These are phyloP conservation scores for Carex parvula DNA, from an alignment of 176 grass and related monocot genomes.

Conservation along the genomic window DNA sequence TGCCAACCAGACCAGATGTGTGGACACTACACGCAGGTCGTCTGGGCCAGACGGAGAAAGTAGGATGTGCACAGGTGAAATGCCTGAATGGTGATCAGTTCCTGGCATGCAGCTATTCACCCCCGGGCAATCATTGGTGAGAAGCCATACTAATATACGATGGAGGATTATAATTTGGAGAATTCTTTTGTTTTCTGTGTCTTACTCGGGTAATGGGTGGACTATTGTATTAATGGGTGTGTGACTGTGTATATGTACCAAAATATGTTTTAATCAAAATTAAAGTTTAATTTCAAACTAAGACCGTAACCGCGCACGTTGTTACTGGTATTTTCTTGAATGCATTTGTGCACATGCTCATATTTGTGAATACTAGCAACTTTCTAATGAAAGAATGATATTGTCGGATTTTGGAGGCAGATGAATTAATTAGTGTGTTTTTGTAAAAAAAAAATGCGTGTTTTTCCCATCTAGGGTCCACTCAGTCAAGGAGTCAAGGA, in stretches of 20 bases:
- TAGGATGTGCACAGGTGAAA: slow-evolving; percentile 14
- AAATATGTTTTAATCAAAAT: background rate
- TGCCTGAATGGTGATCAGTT: slow-evolving; percentile 22
- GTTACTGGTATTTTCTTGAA: too few species aligned
- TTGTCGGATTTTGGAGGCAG: too few species aligned
- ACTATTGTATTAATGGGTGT: background rate
- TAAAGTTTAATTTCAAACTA: background rate
- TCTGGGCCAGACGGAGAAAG: slow-evolving; percentile 23
- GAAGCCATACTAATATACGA: slow-evolving; percentile 18
- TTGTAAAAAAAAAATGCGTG: too few species aligned
- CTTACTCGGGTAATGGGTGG: background rate
- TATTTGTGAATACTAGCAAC: too few species aligned
- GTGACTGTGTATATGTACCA: background rate
- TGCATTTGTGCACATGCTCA: too few species aligned
- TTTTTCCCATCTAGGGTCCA: too few species aligned
- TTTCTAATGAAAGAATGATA: too few species aligned
- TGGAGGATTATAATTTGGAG: background rate
- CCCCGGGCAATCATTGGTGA: slow-evolving; percentile 26
- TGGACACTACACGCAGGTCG: slow-evolving; percentile 39
- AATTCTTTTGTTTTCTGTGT: background rate
- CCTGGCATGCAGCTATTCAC: slow-evolving; percentile 34
- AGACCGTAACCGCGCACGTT: too few species aligned
- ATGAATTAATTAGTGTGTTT: too few species aligned
- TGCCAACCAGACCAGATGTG: slow-evolving; percentile 24
- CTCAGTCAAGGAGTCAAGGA: too few species aligned